Evolutionary conservation across 169 alveolate species (phyloP).

Genomic region (Plasmodium gallinaceum): DNA sequence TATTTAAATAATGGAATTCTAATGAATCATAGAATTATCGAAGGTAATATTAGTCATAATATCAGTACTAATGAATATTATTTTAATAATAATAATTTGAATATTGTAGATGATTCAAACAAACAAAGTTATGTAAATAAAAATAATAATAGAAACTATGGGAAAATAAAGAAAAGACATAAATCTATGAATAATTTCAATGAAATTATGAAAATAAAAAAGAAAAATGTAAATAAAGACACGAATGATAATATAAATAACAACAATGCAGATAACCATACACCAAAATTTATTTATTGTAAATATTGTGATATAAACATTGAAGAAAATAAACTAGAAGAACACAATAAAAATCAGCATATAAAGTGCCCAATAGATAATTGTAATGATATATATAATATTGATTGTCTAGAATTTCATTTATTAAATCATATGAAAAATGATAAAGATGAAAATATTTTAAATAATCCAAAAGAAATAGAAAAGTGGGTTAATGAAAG

Average conservation of each 20-base stretch:
- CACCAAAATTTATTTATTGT: constrained; percentile 25
- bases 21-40: too few species aligned
- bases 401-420: constrained; percentile 46
- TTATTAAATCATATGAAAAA: constrained; percentile 71
- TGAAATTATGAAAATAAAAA: neutral
- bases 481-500: constrained; percentile 70
- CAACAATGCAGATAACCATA: neutral
- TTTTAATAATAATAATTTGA: too few species aligned
- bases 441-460: constrained; percentile 55
- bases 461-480: constrained; percentile 56
- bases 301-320: constrained; percentile 27
- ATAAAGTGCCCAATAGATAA: constrained; percentile 69
- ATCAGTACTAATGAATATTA: too few species aligned
- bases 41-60: too few species aligned
- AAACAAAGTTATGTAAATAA: too few species aligned
- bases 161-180: too few species aligned
- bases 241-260: neutral
- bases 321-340: constrained; percentile 19
- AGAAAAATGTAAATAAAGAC: neutral
- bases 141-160: too few species aligned
- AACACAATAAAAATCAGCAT: constrained; percentile 48
- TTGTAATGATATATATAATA: constrained; percentile 43
- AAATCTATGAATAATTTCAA: too few species aligned
- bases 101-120: too few species aligned
- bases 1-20: too few species aligned